Evolutionary conservation across 1,284 basidiomycete genomes (phyloP), one percentile per base, ranked within the genome.

Genomic region (Takashimella tepidaria): DNA sequence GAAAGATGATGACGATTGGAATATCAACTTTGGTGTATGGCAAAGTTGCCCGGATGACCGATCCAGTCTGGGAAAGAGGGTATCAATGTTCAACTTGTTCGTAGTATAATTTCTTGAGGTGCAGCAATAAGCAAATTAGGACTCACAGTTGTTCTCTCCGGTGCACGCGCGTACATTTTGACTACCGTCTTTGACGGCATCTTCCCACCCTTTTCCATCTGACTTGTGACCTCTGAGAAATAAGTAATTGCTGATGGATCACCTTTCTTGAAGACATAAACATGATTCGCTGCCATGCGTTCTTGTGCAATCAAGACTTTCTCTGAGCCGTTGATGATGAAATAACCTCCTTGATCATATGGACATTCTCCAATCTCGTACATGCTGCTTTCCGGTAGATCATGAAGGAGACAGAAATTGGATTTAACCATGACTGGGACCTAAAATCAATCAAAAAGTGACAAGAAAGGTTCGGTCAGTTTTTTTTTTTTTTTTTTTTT

Each of bases 281-380:
- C 96, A 69, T 97, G 93, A 77, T 99, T 99, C 41, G 92, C 95
- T 8, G 96, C 95, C 93, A 98, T 98, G 50, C 96, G 85, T 76
- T 99, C 95, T 74, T 99, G 95, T 0, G 96, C 95, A 76, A 99
- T 99, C 61, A 99, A 81, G 24, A 99, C 95, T 76, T 99, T 99
- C 76, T 99, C 95, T 1, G 96, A 98, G 24, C 95, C 95, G 67
- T 98, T 98, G 79, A 99, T 98, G 74, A 99, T 91, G 74, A 99
- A 99, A 77, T 99, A 99, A 57, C 95, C 95, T 73, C 95, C 95
- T 52, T 91, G 67, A 75, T 99, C 96, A 70, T 93, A 95, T 2
- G 95, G 95, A 68, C 95, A 99, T 77, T 99, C 95, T 70, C 96
- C 96, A 62, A 97, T 78, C 65, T 92, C 87, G 73, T 87, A 92